These are phyloP conservation scores for Peronospora farinosa DNA, from an alignment of 352 stramenopile species.

Conservation along the genomic window DNA sequence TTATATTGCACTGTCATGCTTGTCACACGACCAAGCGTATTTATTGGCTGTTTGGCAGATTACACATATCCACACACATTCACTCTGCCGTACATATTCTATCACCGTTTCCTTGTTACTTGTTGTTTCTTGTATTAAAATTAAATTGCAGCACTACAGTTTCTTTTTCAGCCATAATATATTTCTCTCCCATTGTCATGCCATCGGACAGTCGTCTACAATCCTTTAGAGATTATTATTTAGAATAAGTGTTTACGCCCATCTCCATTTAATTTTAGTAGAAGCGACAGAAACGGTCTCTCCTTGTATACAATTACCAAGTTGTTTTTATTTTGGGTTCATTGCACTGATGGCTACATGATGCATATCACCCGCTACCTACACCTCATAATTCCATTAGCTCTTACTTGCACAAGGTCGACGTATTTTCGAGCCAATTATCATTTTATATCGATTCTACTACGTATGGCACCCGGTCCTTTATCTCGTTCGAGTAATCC, in stretches of 20 bases:
- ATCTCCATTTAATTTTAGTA: conserved; percentile 1
- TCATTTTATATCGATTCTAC: neutral
- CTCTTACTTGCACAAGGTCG: neutral
- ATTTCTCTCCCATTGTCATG: no score
- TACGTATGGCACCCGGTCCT: conserved; percentile 12
- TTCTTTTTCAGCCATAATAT: no score
- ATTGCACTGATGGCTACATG: conserved; percentile 13
- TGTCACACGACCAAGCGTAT: neutral
- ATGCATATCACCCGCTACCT: neutral
- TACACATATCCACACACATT: neutral
- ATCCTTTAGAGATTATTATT: neutral
- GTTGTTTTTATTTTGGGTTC: conserved; percentile 2
- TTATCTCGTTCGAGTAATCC: conserved; percentile 1
- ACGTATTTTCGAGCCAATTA: neutral
- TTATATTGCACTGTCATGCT: conserved; percentile 8
- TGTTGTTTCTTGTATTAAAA: no score
- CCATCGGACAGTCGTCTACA: neutral
- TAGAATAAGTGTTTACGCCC: neutral
- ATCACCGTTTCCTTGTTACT: no score
- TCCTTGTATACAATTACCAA: conserved; percentile 13
- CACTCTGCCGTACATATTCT: conserved; percentile 1
- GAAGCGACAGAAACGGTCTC: neutral
- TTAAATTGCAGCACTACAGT: no score
- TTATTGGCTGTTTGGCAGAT: conserved; percentile 3
- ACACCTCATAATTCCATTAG: conserved; percentile 18